Base-by-base conservation (phyloP, 192 early-diverging fungal genomes). In the Coemansia sp. region DNA sequence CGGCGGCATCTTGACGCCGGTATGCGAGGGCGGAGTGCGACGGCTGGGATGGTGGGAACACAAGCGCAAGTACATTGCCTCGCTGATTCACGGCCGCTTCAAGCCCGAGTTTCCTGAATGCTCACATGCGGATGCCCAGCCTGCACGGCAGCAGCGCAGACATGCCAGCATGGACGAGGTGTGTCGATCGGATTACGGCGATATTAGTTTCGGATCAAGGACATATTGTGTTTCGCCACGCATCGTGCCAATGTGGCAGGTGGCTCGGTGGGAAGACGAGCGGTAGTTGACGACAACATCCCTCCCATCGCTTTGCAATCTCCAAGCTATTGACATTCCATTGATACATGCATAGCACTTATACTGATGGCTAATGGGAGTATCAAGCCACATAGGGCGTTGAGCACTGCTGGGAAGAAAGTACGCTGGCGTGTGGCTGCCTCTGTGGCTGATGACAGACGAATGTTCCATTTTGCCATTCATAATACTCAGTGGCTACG, bases 31-130 rank as follows among this genome's bases (percentile, higher is more conserved):
- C 42, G 68, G 68, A 14, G 47, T 62, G 40, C 50, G 68, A 2
- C 11, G 68, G 52, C 53, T 71, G 15, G 68, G 68, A 12, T 71
- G 61, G 68, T 71, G 68, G 68, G 68, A 71, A 52, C 68, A 71
- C 40, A 71, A 71, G 52, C 20, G 40, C 5, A 71, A 71, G 61
- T 71, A 60, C 52, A 59, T 71, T 46, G 61, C 51, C 11, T 71
- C 68, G 51, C 38, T 71, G 44, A 40, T 59, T 1, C 60, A 56
- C n/a, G 68, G 68, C 34, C 20, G 10, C 2, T 38, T 26, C 17
- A 11, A 18, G 28, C 56, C 55, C 17, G 61, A 71, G 61, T 71
- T 71, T 37, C 68, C 60, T 14, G 68, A 71, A 18, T 17, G 11
- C 17, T 5, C 43, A 39, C 38, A 39, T 18, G 43, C 23, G 43